Conservation (phyloP, 768 basidiomycete genomes). For the Dendrothele bispora region DNA sequence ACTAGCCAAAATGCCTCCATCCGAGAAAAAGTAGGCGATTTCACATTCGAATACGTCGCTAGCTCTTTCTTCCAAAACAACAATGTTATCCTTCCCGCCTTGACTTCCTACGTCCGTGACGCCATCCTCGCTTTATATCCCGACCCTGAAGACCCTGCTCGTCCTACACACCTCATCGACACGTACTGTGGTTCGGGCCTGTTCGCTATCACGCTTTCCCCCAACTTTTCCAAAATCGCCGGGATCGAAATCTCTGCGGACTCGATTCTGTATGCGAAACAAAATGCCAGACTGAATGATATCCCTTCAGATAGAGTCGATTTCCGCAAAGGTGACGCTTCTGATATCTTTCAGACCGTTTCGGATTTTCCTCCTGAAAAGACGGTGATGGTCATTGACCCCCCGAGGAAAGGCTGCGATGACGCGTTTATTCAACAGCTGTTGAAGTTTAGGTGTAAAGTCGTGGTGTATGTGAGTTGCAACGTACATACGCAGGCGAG, state of each 20-base stretch:
- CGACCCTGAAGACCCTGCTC: slow-evolving; percentile 14
- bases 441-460: slow-evolving; percentile 60
- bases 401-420: slow-evolving; percentile 95
- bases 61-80: slow-evolving; percentile 99
- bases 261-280: slow-evolving; percentile 66
- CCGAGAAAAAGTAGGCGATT: slow-evolving; percentile 81
- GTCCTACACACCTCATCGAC: slow-evolving; percentile 87
- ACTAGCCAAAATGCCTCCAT: slow-evolving; percentile 80
- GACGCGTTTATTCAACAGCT: slow-evolving; percentile 76
- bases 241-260: slow-evolving; percentile 86
- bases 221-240: slow-evolving; percentile 70
- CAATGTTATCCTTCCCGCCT: slow-evolving; percentile 82
- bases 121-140: slow-evolving; percentile 53
- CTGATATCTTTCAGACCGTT: slow-evolving; percentile 77
- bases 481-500: slow-evolving; percentile 93
- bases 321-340: slow-evolving; percentile 83
- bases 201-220: slow-evolving; percentile 82
- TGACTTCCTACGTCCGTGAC: slow-evolving; percentile 81
- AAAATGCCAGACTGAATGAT: slow-evolving; percentile 65
- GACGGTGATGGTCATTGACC: slow-evolving; percentile 82
- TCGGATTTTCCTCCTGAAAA: slow-evolving; percentile 58
- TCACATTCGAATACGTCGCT: slow-evolving; percentile 81
- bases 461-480: slow-evolving; percentile 90
- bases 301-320: slow-evolving; percentile 56
- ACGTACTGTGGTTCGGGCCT: slow-evolving; percentile 91